Base-by-base conservation (phyloP, 2,329 filamentous ascomycete genomes). In the Pestalotiopsis sp. region DNA sequence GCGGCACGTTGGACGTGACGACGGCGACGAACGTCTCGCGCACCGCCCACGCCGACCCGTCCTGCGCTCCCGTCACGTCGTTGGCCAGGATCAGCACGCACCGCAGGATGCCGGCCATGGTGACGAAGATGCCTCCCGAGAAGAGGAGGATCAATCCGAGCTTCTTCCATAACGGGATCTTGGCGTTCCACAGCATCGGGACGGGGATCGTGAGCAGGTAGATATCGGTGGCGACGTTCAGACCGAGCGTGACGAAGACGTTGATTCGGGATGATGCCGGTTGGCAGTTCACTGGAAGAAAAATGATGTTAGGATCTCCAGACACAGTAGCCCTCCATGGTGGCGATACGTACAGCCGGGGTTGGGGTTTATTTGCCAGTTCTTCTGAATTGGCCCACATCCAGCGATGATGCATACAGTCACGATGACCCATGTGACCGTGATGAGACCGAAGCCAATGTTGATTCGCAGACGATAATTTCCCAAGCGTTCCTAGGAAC, bases 121-220 rank as follows among this genome's bases (percentile, higher is more conserved):
- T 88, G 62, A 88, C 84, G 72, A 90, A 88, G 14, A 85, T 73
- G 6, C 86, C 87, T 13, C 86, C 86, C 41, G 83, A 83, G 74
- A 89, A 90, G 17, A 90, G 80, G 4, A 87, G 69, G 2, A 87
- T 79, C 0, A 90, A 78, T 3, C 84, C 82, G 1, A 85, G 71
- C 73, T 90, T 90, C 72, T 85, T 86, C 4, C 79, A 76, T 23
- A 81, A 79, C 9, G 77, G 80, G 4, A 90, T 79, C 4, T 81
- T 82, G 0, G 87, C 83, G 68, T 80, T 80, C 82, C 85, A 88
- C 1, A 90, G 78, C 80, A 90, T 84, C 69, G 87, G 78, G 17
- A 82, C 74, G 0, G 81, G 79, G 41, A 84, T 81, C 70, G 77
- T 75, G 41, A 84, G 69, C 2, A 84, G 75, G 52, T 82, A 83